Percentiles rank a stretch among this genome's conserved stretches.
These are phyloP conservation scores for Cephalotrichum gorgonifer DNA, from an alignment of 2,329 filamentous ascomycete genomes.

Conservation along the genomic window DNA sequence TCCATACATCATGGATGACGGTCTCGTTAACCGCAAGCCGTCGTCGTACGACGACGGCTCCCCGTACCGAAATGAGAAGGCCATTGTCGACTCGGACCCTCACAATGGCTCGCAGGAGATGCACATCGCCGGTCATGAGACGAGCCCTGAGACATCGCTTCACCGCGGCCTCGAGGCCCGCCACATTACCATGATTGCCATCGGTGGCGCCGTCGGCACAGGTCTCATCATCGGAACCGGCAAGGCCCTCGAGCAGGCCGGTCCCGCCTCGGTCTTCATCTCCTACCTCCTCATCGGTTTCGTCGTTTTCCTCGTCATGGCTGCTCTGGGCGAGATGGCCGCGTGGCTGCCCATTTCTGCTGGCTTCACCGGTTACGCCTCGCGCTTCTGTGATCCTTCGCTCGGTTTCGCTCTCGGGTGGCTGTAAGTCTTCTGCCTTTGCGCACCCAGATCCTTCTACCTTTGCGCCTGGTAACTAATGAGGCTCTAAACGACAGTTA, in stretches of 20 bases:
- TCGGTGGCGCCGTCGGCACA: conserved; percentile 65
- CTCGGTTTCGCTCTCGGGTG: conserved; percentile 71
- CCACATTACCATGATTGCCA: conserved; percentile 53
- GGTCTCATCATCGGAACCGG: conserved; percentile 64
- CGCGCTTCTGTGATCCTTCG: conserved; percentile 69
- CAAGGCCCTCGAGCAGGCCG: conserved; percentile 39
- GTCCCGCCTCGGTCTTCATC: conserved; percentile 59
- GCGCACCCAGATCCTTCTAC: neutral
- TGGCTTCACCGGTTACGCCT: conserved; percentile 74
- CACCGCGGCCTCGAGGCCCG: conserved; percentile 43
- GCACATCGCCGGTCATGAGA: conserved; percentile 38
- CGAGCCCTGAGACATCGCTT: conserved; percentile 33
- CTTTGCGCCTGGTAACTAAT: conserved; percentile 7
- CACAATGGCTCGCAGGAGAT: neutral
- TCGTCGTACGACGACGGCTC: neutral
- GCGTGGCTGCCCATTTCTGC: conserved; percentile 68
- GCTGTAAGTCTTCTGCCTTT: conserved; percentile 35
- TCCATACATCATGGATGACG: conserved; percentile 1
- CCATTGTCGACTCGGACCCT: neutral
- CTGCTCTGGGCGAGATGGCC: conserved; percentile 73
- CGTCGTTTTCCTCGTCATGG: conserved; percentile 74
- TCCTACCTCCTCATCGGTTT: conserved; percentile 60
- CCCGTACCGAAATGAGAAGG: neutral
- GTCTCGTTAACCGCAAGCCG: neutral
- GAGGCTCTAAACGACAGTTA: conserved; percentile 24